Evolutionary conservation across 345 rosid species (phyloP), one percentile per base, ranked within the genome.

Genomic region (Angophora floribunda): DNA sequence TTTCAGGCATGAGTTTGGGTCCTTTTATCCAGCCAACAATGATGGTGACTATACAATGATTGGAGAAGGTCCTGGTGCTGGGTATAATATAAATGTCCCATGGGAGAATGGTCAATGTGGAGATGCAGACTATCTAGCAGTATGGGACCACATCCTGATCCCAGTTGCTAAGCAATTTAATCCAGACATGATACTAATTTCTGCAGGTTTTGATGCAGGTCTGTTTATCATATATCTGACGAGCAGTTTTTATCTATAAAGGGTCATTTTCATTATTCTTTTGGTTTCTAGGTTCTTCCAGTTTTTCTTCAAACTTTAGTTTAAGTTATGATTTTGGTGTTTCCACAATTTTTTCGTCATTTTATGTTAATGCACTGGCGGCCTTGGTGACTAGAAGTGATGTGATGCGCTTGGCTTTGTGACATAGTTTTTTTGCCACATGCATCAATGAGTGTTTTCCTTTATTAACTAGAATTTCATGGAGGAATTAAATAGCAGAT

Each of bases 141-240:
- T 91, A 67, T 97, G 99, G 99, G 99, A 97, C 91, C 96, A 96
- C 90, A 90, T 97, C 87, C 93, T 97, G 93, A 88, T 97, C 90
- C 99, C 98, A 85, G 98, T 97, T 91, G 95, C 93, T 10, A 95
- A 93, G 90, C 95, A 96, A 87, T 97, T 96, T 85, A 91, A 91
- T 88, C 99, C 99, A 3, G 97, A 96, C 89, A 89, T 97, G 89
- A 93, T 97, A 65, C 87, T 97, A 28, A 75, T 97, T 52, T 97
- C 98, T 87, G 99, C 99, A 41, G 99, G 99, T 89, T 97, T 96
- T 90, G 98, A 97, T 94, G 98, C 99, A 95, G 99, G 99, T 97
- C 86, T 87, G 88, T 88, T 55, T 19, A 51, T 49, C 53, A 49
- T 30, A 52, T 51, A 30, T 85, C 57, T 87, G 61, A 36, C 50